A percentile compares a stretch with the other conserved stretches of the same genome.
Conservation (phyloP, 2,329 filamentous ascomycete species). For the Cryphonectria japonica region DNA sequence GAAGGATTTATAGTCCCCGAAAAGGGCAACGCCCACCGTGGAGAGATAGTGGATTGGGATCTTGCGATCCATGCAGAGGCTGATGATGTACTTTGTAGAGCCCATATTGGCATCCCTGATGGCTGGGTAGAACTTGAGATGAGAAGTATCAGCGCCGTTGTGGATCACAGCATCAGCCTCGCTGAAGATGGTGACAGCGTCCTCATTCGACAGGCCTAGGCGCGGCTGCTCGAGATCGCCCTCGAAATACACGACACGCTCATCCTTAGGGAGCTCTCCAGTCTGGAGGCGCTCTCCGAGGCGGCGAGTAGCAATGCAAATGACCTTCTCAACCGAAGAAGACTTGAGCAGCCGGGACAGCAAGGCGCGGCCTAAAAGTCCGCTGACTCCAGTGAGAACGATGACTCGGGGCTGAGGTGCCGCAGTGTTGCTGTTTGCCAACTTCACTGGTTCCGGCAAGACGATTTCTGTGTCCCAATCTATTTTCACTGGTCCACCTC, state of each 20-base stretch:
- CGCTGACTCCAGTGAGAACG: conserved; percentile 43
- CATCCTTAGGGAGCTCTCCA: background rate
- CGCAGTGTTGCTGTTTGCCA: background rate
- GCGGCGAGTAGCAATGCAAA: conserved; percentile 48
- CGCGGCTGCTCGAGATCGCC: conserved; percentile 36
- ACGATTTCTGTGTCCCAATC: conserved; percentile 31
- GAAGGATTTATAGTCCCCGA: background rate
- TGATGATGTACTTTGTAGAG: conserved; percentile 37
- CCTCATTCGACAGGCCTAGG: conserved; percentile 33
- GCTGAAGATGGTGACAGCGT: conserved; percentile 20
- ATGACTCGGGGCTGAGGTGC: conserved; percentile 28
- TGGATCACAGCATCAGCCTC: conserved; percentile 49
- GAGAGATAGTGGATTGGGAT: conserved; percentile 46
- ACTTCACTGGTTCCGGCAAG: background rate
- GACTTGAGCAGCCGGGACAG: conserved; percentile 41
- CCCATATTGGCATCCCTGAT: conserved; percentile 38
- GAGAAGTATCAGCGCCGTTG: conserved; percentile 43
- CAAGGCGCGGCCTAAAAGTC: conserved; percentile 45
- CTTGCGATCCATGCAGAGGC: conserved; percentile 30
- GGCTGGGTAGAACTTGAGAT: conserved; percentile 38
- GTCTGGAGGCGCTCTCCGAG: background rate
- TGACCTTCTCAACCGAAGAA: conserved; percentile 40
- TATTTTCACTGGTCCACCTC: background rate
- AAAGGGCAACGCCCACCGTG: conserved; percentile 22
- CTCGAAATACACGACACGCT: conserved; percentile 27